Conservation (phyloP, 2,329 filamentous ascomycete genomes). For the Aaosphaeria pasadenensis region DNA sequence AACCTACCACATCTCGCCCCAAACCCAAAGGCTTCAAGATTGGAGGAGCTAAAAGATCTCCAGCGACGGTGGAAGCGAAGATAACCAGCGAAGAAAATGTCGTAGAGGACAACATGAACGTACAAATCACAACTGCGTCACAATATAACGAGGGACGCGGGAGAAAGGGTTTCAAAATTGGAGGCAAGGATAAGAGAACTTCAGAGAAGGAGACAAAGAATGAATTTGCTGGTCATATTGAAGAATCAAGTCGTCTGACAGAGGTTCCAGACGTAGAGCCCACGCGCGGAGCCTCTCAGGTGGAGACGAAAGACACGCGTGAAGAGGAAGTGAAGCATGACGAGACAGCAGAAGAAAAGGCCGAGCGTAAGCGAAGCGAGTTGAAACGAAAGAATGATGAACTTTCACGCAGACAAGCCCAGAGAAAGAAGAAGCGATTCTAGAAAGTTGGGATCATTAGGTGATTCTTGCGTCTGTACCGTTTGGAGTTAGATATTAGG, state of each 20-base stretch:
- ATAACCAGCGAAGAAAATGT: not conserved
- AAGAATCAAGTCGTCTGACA: not conserved
- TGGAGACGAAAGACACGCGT: conserved; percentile 3
- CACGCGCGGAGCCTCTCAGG: not conserved
- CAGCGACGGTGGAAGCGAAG: not conserved
- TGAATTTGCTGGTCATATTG: not conserved
- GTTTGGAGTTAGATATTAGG: not conserved
- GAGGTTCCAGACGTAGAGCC: not conserved
- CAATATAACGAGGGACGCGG: too few relatives aligned
- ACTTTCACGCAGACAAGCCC: conserved; percentile 50
- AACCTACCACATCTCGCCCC: too few relatives aligned
- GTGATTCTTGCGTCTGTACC: not conserved
- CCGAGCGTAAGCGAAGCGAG: conserved; percentile 54
- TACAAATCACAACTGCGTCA: not conserved
- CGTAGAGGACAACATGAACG: not conserved
- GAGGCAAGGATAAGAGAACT: conserved; percentile 22
- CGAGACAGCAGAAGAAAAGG: conserved; percentile 50
- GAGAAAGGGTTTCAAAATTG: conserved; percentile 27
- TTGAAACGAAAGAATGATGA: conserved; percentile 55
- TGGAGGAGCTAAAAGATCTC: not conserved
- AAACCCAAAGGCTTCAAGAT: not conserved
- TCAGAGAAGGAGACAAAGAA: not conserved
- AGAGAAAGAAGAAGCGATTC: conserved; percentile 33
- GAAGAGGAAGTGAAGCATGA: conserved; percentile 15
- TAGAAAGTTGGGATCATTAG: conserved; percentile 7